Conservation (phyloP, 2,329 filamentous ascomycete species). For the Penicillium brasilianum region DNA sequence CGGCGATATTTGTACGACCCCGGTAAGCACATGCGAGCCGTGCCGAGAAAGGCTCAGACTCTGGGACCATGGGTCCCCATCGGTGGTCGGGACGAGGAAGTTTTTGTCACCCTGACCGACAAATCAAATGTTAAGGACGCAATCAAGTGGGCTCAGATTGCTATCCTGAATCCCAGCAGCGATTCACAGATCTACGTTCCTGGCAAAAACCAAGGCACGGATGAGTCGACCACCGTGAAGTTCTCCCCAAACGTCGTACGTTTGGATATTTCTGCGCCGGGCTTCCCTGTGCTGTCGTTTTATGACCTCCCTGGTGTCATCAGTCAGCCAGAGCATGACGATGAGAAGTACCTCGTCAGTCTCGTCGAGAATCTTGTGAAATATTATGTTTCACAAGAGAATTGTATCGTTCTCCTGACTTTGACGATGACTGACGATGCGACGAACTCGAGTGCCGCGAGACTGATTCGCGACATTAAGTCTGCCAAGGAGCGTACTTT, state of each 20-base stretch:
- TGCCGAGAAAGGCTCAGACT: constrained; percentile 57
- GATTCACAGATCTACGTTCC: constrained; percentile 62
- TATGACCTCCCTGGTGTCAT: constrained; percentile 87
- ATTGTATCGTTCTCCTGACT: constrained; percentile 77
- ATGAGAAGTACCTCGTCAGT: constrained; percentile 70
- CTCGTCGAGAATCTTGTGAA: constrained; percentile 74
- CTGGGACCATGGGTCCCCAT: constrained; percentile 69
- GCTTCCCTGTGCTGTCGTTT: constrained; percentile 75
- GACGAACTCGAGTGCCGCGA: constrained; percentile 73
- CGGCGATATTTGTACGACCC: constrained; percentile 64
- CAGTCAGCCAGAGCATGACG: constrained; percentile 66
- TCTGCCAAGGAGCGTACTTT: constrained; percentile 65
- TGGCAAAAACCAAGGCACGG: constrained; percentile 46
- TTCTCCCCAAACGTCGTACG: constrained; percentile 84
- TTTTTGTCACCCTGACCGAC: constrained; percentile 68
- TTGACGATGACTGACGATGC: constrained; percentile 79
- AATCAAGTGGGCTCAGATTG: constrained; percentile 76
- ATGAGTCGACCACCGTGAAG: constrained; percentile 56
- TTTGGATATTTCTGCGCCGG: constrained; percentile 73
- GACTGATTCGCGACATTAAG: constrained; percentile 61
- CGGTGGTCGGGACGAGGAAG: constrained; percentile 51
- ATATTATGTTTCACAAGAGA: constrained; percentile 70
- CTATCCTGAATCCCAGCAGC: constrained; percentile 70
- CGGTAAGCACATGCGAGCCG: constrained; percentile 43
- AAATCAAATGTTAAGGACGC: constrained; percentile 69